Percentiles rank a stretch among this genome's conserved stretches.
phyloP scores from a whole-genome alignment of 164 flowering plant genomes.

The Aristolochia fimbriata region DNA sequence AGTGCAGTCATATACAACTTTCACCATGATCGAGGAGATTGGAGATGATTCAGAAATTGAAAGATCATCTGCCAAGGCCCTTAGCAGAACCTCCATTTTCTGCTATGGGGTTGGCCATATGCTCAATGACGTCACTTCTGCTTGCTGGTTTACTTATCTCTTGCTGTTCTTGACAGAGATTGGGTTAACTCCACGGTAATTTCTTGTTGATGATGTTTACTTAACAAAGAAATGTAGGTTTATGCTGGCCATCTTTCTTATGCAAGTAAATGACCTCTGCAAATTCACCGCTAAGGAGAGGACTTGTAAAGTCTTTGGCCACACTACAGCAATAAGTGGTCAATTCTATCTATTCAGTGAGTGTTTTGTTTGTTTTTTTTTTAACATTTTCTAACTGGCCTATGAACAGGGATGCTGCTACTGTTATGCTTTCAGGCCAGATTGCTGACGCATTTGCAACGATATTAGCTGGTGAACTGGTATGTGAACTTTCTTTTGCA shows the following conservation, averaged over 20 bases:
- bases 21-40: constrained; percentile 17
- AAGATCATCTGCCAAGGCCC: constrained; percentile 23
- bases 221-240: neutral
- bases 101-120: constrained; percentile 89
- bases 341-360: neutral
- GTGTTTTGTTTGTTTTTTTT: neutral
- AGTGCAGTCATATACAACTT: neutral
- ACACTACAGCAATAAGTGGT: neutral
- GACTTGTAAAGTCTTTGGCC: neutral
- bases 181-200: constrained; percentile 72
- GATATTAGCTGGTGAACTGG: constrained; percentile 87
- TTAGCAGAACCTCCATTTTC: constrained; percentile 54
- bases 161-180: constrained; percentile 78
- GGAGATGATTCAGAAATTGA: constrained; percentile 34
- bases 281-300: neutral
- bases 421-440: constrained; percentile 89
- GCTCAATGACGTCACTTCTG: constrained; percentile 94
- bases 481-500: constrained; percentile 14
- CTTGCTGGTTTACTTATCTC: constrained; percentile 97
- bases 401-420: constrained; percentile 56
- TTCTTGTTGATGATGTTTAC: neutral
- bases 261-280: neutral
- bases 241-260: neutral
- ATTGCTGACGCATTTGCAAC: constrained; percentile 79
- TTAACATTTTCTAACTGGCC: constrained; percentile 3